Percentiles rank a stretch among this genome's conserved stretches.
phyloP scores from a whole-genome alignment of 768 basidiomycete genomes.

The Macrolepiota fuliginosa region DNA sequence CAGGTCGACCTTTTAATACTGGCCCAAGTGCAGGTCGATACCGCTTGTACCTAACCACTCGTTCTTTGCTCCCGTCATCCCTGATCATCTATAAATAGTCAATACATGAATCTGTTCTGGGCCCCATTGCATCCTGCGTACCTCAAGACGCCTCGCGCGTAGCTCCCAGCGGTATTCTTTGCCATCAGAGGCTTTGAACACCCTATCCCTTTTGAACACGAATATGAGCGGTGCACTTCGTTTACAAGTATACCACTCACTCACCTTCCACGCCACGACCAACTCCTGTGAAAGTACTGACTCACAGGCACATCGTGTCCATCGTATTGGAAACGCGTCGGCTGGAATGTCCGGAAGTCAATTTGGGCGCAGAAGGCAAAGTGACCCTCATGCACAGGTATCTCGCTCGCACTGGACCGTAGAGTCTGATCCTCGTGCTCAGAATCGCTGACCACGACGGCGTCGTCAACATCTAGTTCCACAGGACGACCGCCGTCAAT shows the following conservation, averaged over 20 bases:
- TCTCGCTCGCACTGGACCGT: not conserved
- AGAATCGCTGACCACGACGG: not conserved
- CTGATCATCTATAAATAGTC: slow-evolving; percentile 13
- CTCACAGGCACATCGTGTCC: not conserved
- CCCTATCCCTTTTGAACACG: slow-evolving; percentile 3
- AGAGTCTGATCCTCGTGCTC: not conserved
- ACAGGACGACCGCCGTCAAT: not conserved
- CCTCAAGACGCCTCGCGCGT: slow-evolving; percentile 18
- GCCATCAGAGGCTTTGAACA: slow-evolving; percentile 19
- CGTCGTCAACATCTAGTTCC: not conserved
- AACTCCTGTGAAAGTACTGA: slow-evolving; percentile 20
- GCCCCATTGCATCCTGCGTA: not conserved
- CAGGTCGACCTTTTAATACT: slow-evolving; percentile 11
- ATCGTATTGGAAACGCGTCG: slow-evolving; percentile 12
- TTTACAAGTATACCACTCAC: not conserved
- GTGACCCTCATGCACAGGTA: not conserved
- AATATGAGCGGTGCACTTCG: too few species aligned
- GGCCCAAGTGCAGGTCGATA: slow-evolving; percentile 10
- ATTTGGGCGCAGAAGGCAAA: slow-evolving; percentile 14
- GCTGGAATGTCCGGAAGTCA: slow-evolving; percentile 13
- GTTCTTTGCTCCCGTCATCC: slow-evolving; percentile 19
- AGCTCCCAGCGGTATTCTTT: slow-evolving; percentile 32
- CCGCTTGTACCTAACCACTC: slow-evolving; percentile 17
- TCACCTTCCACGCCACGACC: slow-evolving; percentile 16
- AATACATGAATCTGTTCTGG: not conserved